Evolutionary conservation across 805 yeast genomes (phyloP).

Genomic region (Myxozyma vanderwaltii): DNA sequence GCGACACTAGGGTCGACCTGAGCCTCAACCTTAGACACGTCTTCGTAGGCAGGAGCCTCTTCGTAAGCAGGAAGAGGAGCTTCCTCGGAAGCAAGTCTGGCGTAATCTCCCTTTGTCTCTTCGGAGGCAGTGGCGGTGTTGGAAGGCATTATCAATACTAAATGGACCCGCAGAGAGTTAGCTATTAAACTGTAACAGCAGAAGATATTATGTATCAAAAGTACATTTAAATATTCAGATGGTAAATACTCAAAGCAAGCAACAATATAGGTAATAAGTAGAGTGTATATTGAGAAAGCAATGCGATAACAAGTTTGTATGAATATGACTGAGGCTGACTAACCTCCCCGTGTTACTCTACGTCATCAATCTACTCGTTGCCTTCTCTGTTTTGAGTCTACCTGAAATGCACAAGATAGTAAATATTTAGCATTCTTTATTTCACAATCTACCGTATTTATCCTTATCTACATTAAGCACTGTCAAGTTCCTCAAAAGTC

Average conservation of each 20-base stretch:
- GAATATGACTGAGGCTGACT: no score
- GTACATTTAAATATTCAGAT: background rate
- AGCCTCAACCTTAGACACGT: slow-evolving; percentile 1
- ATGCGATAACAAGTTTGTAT: no score
- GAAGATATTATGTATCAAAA: background rate
- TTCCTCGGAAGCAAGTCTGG: background rate
- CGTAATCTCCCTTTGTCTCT: background rate
- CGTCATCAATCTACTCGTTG: background rate
- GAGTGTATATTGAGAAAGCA: no score
- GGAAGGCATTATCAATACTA: background rate
- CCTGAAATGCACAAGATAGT: no score
- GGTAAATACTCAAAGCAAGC: no score
- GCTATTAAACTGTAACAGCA: background rate
- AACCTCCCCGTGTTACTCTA: no score
- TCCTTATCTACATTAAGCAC: no score
- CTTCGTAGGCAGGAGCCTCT: slow-evolving; percentile 1
- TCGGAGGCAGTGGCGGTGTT: background rate
- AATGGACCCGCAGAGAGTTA: background rate
- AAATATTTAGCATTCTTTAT: no score
- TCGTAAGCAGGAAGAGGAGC: slow-evolving; percentile 1
- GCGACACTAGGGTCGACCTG: background rate
- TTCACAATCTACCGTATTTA: no score
- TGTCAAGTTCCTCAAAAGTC: no score
- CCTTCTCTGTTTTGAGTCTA: no score
- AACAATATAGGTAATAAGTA: no score